phyloP scores from a whole-genome alignment of 164 flowering plant genomes.

The Echeveria elegans region DNA sequence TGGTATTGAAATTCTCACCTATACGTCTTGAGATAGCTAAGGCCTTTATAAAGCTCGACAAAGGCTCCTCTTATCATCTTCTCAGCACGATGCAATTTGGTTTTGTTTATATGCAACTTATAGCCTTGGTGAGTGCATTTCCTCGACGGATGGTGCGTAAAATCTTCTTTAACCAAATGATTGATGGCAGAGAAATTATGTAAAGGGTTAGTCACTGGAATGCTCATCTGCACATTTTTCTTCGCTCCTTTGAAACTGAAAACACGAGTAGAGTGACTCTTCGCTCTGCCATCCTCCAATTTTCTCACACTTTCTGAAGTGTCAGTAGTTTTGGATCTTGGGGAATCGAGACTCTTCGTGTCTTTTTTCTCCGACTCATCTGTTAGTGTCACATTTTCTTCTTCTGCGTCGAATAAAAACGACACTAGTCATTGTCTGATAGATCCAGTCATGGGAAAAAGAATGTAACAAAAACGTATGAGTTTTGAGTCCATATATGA shows the following conservation, averaged over 20 bases:
- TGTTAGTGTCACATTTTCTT: conserved; percentile 25
- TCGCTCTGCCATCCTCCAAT: conserved; percentile 36
- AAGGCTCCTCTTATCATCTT: conserved; percentile 89
- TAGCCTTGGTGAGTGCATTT: conserved; percentile 49
- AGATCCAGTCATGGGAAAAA: not conserved
- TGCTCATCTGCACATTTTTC: conserved; percentile 40
- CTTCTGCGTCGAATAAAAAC: conserved; percentile 22
- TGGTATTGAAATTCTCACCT: conserved; percentile 27
- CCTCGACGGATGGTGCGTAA: conserved; percentile 52
- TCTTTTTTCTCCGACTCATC: conserved; percentile 38
- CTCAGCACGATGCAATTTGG: conserved; percentile 78
- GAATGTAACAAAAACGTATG: not conserved
- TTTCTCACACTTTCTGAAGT: conserved; percentile 32
- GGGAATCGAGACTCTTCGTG: conserved; percentile 26
- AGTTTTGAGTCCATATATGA: too few relatives aligned
- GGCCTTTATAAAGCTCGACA: conserved; percentile 79
- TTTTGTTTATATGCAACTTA: conserved; percentile 59
- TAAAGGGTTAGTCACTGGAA: conserved; percentile 80
- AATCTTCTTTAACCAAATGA: conserved; percentile 70
- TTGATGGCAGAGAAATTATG: conserved; percentile 72
- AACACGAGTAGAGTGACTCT: conserved; percentile 35
- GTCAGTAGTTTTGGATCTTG: conserved; percentile 36
- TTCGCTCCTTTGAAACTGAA: conserved; percentile 67
- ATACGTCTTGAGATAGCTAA: conserved; percentile 78
- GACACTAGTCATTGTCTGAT: not conserved